Percentiles rank a stretch among this genome's conserved stretches.
phyloP scores from a whole-genome alignment of 192 early-diverging fungal species.

The Rhizophagus prolifer region DNA sequence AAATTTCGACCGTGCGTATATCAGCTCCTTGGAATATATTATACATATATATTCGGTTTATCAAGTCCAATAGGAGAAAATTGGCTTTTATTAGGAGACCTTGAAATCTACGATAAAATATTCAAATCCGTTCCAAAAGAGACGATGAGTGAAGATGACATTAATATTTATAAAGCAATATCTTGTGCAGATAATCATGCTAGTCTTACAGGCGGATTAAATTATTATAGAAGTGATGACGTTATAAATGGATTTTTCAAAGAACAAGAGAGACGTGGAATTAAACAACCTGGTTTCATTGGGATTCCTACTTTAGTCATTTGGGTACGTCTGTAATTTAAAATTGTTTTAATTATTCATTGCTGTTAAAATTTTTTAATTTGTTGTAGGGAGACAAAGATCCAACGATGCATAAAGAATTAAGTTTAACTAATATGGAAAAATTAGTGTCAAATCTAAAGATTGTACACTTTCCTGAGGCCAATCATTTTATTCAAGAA shows the following conservation, averaged over 20 bases:
- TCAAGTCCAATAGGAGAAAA: not conserved
- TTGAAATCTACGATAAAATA: not conserved
- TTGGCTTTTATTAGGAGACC: not conserved
- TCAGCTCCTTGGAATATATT: not conserved
- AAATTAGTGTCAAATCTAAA: constrained; percentile 9
- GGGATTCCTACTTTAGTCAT: constrained; percentile 29
- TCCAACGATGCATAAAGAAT: not conserved
- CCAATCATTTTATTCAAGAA: constrained; percentile 28
- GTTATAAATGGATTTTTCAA: not conserved
- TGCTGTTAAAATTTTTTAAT: not conserved
- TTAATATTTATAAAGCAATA: constrained; percentile 22
- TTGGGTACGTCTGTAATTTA: constrained; percentile 18
- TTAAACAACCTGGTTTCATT: constrained; percentile 20
- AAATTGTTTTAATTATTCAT: not conserved
- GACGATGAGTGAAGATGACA: not conserved
- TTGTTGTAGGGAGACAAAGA: constrained; percentile 32
- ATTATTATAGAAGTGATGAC: constrained; percentile 22
- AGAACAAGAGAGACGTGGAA: not conserved
- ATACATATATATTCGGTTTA: not conserved
- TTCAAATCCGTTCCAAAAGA: not conserved
- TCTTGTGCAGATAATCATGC: not conserved
- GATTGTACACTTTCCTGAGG: constrained; percentile 11
- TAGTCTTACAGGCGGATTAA: constrained; percentile 10
- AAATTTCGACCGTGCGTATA: not conserved
- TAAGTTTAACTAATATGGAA: constrained; percentile 13